A percentile compares a stretch with the other conserved stretches of the same genome.
These are phyloP conservation scores for Neopestalotiopsis rosae DNA, from an alignment of 2,329 filamentous ascomycete species.

Conservation along the genomic window DNA sequence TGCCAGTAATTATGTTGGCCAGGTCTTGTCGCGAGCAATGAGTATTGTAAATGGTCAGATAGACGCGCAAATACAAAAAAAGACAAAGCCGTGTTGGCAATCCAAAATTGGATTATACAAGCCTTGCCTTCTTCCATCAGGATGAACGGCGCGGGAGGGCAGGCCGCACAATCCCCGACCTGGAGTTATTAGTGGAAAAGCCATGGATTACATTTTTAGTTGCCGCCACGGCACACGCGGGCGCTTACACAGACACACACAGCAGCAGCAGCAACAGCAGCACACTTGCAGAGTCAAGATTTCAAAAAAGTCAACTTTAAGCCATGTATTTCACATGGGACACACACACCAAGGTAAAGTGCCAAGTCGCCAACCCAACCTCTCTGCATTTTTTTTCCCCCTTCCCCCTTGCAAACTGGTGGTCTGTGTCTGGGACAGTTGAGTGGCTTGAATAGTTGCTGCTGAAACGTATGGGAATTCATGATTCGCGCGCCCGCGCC, in stretches of 20 bases:
- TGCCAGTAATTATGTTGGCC: neutral
- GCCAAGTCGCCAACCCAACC: neutral
- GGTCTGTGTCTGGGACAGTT: neutral
- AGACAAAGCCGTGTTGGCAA: neutral
- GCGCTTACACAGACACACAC: neutral
- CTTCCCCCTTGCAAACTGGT: neutral
- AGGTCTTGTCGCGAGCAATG: neutral
- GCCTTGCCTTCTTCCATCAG: neutral
- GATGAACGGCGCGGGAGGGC: neutral
- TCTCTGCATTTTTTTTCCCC: neutral
- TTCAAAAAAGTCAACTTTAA: neutral
- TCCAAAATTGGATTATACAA: no score
- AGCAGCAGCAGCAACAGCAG: no score
- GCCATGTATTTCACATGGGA: neutral
- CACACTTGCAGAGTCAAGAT: neutral
- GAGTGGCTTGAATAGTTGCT: neutral
- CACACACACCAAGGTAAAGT: neutral
- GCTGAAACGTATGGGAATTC: neutral
- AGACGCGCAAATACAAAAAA: neutral
- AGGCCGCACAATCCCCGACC: neutral
- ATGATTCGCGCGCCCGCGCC: neutral
- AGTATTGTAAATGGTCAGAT: neutral
- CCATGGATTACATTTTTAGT: neutral
- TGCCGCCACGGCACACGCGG: slow-evolving; percentile 4
- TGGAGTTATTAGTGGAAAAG: neutral